Base-by-base conservation (phyloP, 1,284 basidiomycete genomes). In the Ustilago lituana region DNA sequence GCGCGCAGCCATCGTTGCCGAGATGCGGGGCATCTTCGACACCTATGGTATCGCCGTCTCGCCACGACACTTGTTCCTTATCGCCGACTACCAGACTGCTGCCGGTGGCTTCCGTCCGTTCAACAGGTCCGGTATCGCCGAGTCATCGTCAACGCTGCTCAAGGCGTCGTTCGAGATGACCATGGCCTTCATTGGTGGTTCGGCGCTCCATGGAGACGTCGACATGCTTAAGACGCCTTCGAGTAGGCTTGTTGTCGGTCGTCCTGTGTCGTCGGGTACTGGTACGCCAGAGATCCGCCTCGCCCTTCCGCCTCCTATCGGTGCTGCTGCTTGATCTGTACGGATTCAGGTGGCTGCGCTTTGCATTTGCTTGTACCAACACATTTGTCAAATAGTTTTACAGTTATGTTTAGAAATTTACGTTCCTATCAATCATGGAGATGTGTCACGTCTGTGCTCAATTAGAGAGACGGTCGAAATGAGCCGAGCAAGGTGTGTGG, bases 131-230 rank as follows among this genome's bases (percentile, higher is more conserved):
- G 96, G 96, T 69, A 91, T 98, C 60, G 90, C 92, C 19, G 89
- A 90, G 54, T 92, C 93, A 82, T 89, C 92, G 8, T 96, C 94
- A 23, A 93, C 95, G 4, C 86, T 98, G 43, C 88, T 98, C 63
- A 98, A 98, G 84, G 95, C 96, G 2, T 94, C 92, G 6, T 99
- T 92, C 83, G 96, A 98, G 85, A 98, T 94, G 10, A 98, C 96
- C 0, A 92, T 91, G n/a, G 87, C 90, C 1, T 97, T 98, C 86
- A 84, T 99, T 73, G 92, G 93, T 10, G 94, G 97, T 66, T 94
- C 95, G 14, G 93, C 94, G 0, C 84, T 99, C 52, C 89, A 91
- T 82, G 95, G 95, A 33, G 95, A 98, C 84, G 94, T 90, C 83
- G 95, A 98, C 82, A 90, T 94, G 81, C 85, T 98, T 71, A 88